Base-by-base conservation (phyloP, 1,139 yeast genomes). In the Saccharomyces hybrid region DNA sequence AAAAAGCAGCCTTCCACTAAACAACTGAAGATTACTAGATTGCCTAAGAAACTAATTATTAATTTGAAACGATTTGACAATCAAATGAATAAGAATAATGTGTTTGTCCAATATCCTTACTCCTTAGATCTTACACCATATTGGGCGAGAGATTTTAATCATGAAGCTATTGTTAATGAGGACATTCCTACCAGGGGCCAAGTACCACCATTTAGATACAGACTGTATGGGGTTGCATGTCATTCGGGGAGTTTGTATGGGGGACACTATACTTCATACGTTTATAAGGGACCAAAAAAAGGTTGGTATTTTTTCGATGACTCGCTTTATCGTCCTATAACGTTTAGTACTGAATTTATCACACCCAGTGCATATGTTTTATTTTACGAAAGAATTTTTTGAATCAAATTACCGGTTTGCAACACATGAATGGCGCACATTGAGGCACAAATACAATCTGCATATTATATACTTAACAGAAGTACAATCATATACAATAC, bases 231-330 rank as follows among this genome's bases (percentile, higher is more conserved):
- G 0, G 96, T 90, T 41, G 91, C 90, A 13, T 87, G 88, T 62
- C 98, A 91, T 70, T 79, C 75, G 57, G 98, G 98, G 1, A 73
- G 80, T 1, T 74, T 90, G 52, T 80, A 84, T 49, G 88, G 95
- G 3, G 98, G 98, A 0, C 98, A 91, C 70, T 91, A 91, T 69
- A 91, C 97, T 0, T 77, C 96, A 0, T 85, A 82, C 64, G 95
- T 88, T 1, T 73, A 81, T 60, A 86, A 87, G 61, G 78, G 79
- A 14, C 68, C 76, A 5, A 73, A 74, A 50, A 74, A 77, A 51
- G 66, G 67, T 2, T 67, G 71, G 71, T 62, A 58, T 50, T 57
- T 56, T 42, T 64, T 65, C 52, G 69, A 66, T 56, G 71, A 67
- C 50, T 60, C 66, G 11, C 56, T 49, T 46, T 58, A 56, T 53